Evolutionary conservation across 257 asterid species (phyloP).

Genomic region (Solanum sejunctum): DNA sequence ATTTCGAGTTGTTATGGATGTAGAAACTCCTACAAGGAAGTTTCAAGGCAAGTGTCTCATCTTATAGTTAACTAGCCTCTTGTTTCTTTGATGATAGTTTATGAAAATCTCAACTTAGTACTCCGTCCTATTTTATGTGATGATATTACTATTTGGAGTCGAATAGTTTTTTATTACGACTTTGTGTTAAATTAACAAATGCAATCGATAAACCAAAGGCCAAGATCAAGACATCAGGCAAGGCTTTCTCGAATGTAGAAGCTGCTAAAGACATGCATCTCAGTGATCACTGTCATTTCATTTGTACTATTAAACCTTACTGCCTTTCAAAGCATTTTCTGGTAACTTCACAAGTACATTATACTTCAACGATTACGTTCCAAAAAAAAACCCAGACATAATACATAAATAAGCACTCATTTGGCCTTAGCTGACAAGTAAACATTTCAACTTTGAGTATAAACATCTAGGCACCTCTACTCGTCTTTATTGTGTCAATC

Average conservation of each 20-base stretch:
- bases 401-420: no score
- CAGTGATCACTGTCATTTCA: not conserved
- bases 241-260: no score
- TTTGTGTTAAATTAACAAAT: not conserved
- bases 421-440: no score
- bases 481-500: no score
- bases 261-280: not conserved
- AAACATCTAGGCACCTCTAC: no score
- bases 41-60: not conserved
- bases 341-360: not conserved
- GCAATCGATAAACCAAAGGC: not conserved
- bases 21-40: not conserved
- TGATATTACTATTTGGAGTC: no score
- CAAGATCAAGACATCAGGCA: not conserved
- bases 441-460: no score
- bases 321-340: not conserved
- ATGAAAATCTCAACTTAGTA: no score
- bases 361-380: not conserved
- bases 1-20: not conserved
- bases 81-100: not conserved
- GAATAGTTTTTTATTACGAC: not conserved
- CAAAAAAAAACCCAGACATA: not conserved
- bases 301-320: not conserved
- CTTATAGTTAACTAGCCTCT: not conserved
- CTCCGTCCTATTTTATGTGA: no score